Evolutionary conservation across 2,329 filamentous ascomycete genomes (phyloP).

Genomic region (Aspergillus sp.): DNA sequence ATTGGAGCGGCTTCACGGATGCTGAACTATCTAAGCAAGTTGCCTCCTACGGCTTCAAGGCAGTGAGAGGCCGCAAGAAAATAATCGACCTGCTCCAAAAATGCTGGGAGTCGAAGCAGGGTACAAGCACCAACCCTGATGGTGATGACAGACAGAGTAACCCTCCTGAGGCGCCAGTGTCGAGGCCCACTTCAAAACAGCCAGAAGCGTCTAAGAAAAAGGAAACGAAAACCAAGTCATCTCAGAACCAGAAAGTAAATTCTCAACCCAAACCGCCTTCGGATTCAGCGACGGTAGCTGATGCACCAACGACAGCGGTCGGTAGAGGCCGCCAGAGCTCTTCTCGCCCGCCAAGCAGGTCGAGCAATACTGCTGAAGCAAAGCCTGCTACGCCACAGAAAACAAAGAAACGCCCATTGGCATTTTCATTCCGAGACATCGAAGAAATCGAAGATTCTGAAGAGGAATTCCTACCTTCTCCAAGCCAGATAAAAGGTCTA

Average conservation of each 20-base stretch:
- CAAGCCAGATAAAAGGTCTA: conserved; percentile 18
- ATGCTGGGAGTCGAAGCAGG: conserved; percentile 63
- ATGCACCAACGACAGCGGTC: background rate
- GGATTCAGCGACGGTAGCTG: background rate
- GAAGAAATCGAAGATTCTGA: conserved; percentile 36
- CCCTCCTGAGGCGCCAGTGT: background rate
- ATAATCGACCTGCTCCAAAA: conserved; percentile 67
- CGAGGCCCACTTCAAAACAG: background rate
- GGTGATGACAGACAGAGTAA: conserved; percentile 10
- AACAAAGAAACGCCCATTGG: background rate
- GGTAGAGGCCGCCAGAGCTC: background rate
- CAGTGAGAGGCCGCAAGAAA: conserved; percentile 60
- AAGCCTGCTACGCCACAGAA: background rate
- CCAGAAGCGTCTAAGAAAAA: conserved; percentile 1
- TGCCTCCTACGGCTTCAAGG: conserved; percentile 65
- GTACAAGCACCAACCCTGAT: conserved; percentile 15
- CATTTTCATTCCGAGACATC: conserved; percentile 19
- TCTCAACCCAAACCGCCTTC: conserved; percentile 2
- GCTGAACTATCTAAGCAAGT: conserved; percentile 59
- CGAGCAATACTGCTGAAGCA: background rate
- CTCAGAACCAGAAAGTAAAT: conserved; percentile 6
- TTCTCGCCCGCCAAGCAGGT: background rate
- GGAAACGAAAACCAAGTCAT: background rate
- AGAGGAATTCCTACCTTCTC: conserved; percentile 29
- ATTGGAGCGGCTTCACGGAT: conserved; percentile 59